Evolutionary conservation across 495 filamentous ascomycete species (phyloP), one percentile per base, ranked within the genome.

Genomic region (Ascodesmis nigricans): DNA sequence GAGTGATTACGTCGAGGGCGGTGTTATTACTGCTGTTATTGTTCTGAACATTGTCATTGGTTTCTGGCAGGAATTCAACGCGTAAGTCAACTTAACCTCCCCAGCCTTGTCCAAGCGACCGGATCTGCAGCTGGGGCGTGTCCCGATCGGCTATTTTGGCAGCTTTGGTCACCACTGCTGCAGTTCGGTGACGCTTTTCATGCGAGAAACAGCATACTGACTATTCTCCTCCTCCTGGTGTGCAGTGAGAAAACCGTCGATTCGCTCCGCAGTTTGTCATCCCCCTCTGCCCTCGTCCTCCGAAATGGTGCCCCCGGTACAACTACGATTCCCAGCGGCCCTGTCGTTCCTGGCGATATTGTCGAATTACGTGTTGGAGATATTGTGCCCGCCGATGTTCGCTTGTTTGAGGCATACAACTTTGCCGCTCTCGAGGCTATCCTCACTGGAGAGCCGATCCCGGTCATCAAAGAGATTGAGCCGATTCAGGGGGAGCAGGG

Each of bases 21-120:
- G 74, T 24, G 79, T 90, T 14, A 66, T 90, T 13, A 69, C 74
- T 3, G 75, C 68, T 18, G 79, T 91, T 51, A 82, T 91, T 33
- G 46, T 75, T 4, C 58, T 91, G 41, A 91, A 91, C 43, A 73
- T 83, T 20, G 56, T 69, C n/a, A 69, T 73, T 41, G 70, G 70
- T 10, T 90, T 87, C 58, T 67, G 64, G 30, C 79, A 90, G 49
- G 80, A 91, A 48, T 84, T 75, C 48, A 63, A 69, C 34, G 81
- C 81, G 16, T 52, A 45, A 39, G 49, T 36, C 5, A 6, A 4
- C 15, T 31, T 17, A 6, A 13, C 16, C 13, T 15, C 21, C n/a
- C 16, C 18, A 21, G 21, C 1, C 15, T 8, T 25, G 15, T 6
- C 19, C 15, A 33, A 13, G 4, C 13, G 4, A n/a, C n/a, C n/a